Evolutionary conservation across 352 stramenopile genomes (phyloP), one percentile per base, ranked within the genome.

Genomic region (Aphanomyces stellatus): DNA sequence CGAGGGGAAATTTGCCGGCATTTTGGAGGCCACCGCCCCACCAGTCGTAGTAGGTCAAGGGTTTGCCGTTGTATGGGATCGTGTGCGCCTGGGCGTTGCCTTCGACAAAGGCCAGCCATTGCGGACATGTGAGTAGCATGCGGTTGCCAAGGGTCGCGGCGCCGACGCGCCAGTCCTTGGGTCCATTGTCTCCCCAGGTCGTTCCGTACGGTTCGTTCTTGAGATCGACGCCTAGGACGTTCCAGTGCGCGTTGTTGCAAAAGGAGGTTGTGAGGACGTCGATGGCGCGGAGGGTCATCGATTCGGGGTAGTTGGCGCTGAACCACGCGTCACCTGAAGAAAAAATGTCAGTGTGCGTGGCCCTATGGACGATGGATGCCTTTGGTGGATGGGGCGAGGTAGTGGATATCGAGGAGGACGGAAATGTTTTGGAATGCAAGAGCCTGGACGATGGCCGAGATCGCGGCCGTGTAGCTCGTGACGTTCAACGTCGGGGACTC

Each of bases 141-240:
- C 73, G 74, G 53, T 88, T 82, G 10, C 78, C 80, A 25, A 88
- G 87, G 4, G 81, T 24, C 25, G 76, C 81, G 37, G 80, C 76
- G 2, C 80, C 80, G 27, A 79, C 73, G 27, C 73, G 71, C 40
- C 88, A 87, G 40, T 88, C 80, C 13, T 67, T 76, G 25, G 71
- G 67, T 0, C 28, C 65, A 13, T 69, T 70, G 0, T 30, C 28
- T 0, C 80, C 80, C 80, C 80, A 88, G 24, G 76, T 72, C 33
- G 76, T 85, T 34, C 84, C 71, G 60, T 84, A 69, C 25, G 80
- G 80, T 30, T 88, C 80, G 64, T 88, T 88, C 72, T 88, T 88
- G 1, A 88, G 51, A n/a, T 88, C 80, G 19, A 88, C 46, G 8
- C 80, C 80, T 4, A 88, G 17, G 13, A 88, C 75, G 65, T 88